Evolutionary conservation across 1,284 basidiomycete genomes (phyloP).

Genomic region (Agaricales sp.): DNA sequence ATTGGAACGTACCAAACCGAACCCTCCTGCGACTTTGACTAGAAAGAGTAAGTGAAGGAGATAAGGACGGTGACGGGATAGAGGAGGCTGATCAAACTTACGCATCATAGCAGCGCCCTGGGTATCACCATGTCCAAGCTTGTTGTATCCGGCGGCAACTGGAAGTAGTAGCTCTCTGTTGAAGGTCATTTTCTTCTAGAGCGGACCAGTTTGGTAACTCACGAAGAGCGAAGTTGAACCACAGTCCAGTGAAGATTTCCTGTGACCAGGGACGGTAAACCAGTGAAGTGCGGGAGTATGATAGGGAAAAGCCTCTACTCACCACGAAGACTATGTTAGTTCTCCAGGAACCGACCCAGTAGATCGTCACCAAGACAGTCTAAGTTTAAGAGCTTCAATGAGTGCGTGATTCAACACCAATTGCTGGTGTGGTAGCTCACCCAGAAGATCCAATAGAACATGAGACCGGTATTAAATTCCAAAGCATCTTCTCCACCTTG

Average conservation of each 20-base stretch:
- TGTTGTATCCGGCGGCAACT: neutral
- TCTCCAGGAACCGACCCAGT: neutral
- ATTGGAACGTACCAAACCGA: neutral
- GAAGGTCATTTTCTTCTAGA: no score
- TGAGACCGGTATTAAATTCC: neutral
- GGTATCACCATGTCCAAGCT: neutral
- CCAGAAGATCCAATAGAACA: neutral
- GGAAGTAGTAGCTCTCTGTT: no score
- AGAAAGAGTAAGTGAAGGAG: no score
- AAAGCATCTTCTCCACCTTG: neutral
- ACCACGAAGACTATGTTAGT: neutral
- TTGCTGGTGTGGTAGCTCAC: neutral
- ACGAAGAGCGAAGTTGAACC: neutral
- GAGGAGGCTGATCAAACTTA: no score
- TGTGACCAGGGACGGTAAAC: no score
- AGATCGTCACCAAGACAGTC: neutral
- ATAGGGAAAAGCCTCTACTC: no score
- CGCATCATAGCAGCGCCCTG: neutral
- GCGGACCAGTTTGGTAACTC: no score
- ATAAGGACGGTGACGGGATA: no score
- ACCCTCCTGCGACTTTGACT: neutral
- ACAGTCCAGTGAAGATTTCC: neutral
- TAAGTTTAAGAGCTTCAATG: no score
- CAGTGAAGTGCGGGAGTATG: neutral
- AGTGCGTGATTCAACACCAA: no score